Evolutionary conservation across 345 rosid genomes (phyloP), one percentile per base, ranked within the genome.

Genomic region (Hibiscus trionum): DNA sequence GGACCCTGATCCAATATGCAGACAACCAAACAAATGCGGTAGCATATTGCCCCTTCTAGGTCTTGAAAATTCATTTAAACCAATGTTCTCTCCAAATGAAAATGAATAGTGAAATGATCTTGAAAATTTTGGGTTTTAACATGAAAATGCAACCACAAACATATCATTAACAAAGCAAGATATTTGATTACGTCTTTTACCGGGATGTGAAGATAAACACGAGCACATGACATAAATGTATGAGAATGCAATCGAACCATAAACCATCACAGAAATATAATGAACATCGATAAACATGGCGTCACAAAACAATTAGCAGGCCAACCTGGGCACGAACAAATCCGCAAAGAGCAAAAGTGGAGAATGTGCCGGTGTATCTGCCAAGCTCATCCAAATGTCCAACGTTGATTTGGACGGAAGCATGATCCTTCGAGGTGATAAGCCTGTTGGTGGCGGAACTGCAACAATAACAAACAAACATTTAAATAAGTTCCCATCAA

Each of bases 391-490:
- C 91, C 71, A 88, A 72, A 62, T 88, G 93, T 0, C 93, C 90
- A n/a, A 88, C 9, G 76, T 90, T 88, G 65, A 90, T 80, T 82
- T 85, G 93, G 24, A 86, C 93, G 16, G 91, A 79, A 0, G 93
- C 96, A 21, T 85, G 93, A 76, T 88, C 93, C 83, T 90, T 87
- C 0, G 96, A 83, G 10, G 93, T 87, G 75, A 84, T 88, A 50
- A 90, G 82, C 80, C 96, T 84, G 77, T 87, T 88, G 0, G 91
- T 90, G 12, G 88, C 93, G 8, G 93, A 88, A 79, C 93, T 88
- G 76, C 77, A 88, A 63, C 19, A 59, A 73, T 33, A 69, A 60
- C 46, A 67, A 55, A 9, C 14, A 64, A 65, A 21, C n/a, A 64
- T 26, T 0, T 2, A 2, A 50, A 27, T 3, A 76, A 69, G 27